A percentile compares a stretch with the other conserved stretches of the same genome.
Evolutionary conservation across 73 alveolate species (phyloP).

Genomic region (Paramecium pentaurelia): DNA sequence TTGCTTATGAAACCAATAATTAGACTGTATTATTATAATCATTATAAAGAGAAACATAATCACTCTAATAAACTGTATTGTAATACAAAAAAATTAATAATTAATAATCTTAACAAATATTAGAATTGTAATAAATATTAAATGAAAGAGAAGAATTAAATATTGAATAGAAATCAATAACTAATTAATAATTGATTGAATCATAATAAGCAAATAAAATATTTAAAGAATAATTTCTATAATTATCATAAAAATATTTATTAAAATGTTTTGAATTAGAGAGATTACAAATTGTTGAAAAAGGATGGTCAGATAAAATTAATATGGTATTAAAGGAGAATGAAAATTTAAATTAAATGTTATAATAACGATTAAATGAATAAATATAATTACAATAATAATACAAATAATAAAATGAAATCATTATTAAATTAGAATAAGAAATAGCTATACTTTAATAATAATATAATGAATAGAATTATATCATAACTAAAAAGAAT

Average conservation of each 20-base stretch:
- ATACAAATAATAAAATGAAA: neutral
- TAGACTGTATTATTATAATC: slow-evolving; percentile 11
- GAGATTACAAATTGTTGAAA: neutral
- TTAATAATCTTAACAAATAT: neutral
- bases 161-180: neutral
- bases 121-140: neutral
- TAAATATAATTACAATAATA: neutral
- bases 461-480: neutral
- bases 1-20: neutral
- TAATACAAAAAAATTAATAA: slow-evolving; percentile 14
- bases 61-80: neutral
- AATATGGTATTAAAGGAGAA: neutral
- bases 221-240: neutral
- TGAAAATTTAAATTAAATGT: neutral
- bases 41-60: neutral
- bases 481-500: neutral
- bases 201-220: neutral
- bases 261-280: slow-evolving; percentile 42
- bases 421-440: neutral
- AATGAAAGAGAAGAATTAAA: slow-evolving; percentile 41
- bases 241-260: neutral
- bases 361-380: neutral
- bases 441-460: neutral
- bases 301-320: neutral
- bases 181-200: neutral